Percentiles rank a stretch among this genome's conserved stretches.
Conservation (phyloP, 2,329 filamentous ascomycete species). For the Pseudonectria foliicola region DNA sequence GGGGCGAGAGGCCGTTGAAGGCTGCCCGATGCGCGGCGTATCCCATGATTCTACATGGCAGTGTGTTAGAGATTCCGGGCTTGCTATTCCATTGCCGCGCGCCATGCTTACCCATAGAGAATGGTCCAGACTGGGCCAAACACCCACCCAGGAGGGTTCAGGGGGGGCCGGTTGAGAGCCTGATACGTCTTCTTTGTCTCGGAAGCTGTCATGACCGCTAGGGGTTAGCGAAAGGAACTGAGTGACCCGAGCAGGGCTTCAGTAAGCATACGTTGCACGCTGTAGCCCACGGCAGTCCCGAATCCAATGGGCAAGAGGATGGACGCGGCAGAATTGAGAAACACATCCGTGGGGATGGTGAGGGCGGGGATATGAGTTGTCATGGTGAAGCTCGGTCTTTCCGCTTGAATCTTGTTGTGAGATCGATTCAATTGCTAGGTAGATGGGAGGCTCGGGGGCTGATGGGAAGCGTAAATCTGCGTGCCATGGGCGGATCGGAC, state of each 20-base stretch:
- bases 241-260: conserved; percentile 1
- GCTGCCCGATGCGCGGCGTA: conserved; percentile 80
- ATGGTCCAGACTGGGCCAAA: conserved; percentile 61
- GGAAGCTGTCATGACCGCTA: conserved; percentile 34
- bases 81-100: conserved; percentile 4
- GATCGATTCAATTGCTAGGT: background rate
- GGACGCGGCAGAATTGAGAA: conserved; percentile 64
- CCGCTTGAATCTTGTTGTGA: no score
- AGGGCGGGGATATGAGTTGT: conserved; percentile 73
- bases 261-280: conserved; percentile 50
- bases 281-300: conserved; percentile 67
- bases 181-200: conserved; percentile 56
- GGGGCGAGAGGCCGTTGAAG: conserved; percentile 52
- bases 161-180: conserved; percentile 59
- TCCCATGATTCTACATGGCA: conserved; percentile 63
- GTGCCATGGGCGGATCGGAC: no score
- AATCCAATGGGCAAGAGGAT: conserved; percentile 69
- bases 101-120: conserved; percentile 47
- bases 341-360: conserved; percentile 64
- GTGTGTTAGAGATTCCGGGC: background rate
- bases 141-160: conserved; percentile 51
- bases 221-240: background rate
- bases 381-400: conserved; percentile 43
- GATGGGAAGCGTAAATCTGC: no score
- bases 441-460: no score